Evolutionary conservation across 2,329 filamentous ascomycete species (phyloP).

Genomic region (Cryphonectria parasitica): DNA sequence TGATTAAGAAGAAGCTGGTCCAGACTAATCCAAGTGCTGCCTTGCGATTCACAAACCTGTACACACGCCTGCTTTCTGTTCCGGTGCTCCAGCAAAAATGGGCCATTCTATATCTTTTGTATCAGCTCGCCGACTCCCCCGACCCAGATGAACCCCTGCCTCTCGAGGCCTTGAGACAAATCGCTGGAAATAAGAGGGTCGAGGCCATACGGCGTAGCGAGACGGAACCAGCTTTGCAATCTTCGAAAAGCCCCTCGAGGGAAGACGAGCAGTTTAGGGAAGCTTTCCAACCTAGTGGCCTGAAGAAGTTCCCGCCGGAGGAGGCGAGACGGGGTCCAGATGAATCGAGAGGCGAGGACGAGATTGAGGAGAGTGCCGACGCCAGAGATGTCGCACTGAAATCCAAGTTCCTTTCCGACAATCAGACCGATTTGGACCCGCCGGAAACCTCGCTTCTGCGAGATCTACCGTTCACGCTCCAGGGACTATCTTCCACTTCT

Average conservation of each 20-base stretch:
- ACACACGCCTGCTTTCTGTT: slow-evolving; percentile 85
- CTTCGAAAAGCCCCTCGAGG: slow-evolving; percentile 42
- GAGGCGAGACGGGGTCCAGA: slow-evolving; percentile 43
- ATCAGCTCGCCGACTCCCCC: slow-evolving; percentile 75
- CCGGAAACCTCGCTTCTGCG: slow-evolving; percentile 69
- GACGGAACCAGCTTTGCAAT: slow-evolving; percentile 37
- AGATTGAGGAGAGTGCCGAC: slow-evolving; percentile 37
- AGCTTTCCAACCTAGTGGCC: slow-evolving; percentile 58
- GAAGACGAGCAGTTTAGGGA: slow-evolving; percentile 55
- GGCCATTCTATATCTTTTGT: slow-evolving; percentile 91
- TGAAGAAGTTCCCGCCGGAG: slow-evolving; percentile 49
- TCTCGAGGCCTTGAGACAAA: slow-evolving; percentile 46
- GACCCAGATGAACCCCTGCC: slow-evolving; percentile 57
- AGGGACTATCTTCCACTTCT: slow-evolving; percentile 87
- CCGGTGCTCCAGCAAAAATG: slow-evolving; percentile 95
- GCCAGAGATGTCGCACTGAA: slow-evolving; percentile 59
- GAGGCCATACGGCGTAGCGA: slow-evolving; percentile 24
- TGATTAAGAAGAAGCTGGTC: slow-evolving; percentile 88
- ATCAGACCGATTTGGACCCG: slow-evolving; percentile 61
- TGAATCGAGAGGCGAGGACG: slow-evolving; percentile 39
- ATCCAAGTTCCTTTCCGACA: slow-evolving; percentile 60
- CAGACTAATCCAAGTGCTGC: slow-evolving; percentile 79
- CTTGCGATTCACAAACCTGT: slow-evolving; percentile 85
- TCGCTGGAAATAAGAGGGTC: slow-evolving; percentile 36
- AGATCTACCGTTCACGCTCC: slow-evolving; percentile 89